Evolutionary conservation across 345 rosid genomes (phyloP), one percentile per base, ranked within the genome.

Genomic region (Psidium friedrichsthalianum): DNA sequence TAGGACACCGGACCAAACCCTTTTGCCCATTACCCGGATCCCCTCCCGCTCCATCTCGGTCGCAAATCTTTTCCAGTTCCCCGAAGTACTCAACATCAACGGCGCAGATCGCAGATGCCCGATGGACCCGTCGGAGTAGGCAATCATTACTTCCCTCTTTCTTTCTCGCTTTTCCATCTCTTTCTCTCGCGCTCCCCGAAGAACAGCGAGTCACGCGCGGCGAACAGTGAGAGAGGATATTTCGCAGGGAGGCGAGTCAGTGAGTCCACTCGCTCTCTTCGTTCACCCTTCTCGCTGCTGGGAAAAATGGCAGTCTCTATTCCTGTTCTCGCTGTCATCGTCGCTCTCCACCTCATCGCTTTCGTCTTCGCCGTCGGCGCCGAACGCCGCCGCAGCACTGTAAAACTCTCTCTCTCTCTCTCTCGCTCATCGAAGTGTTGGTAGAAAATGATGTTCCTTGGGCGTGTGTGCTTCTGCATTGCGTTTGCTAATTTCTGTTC

Each of bases 351-450:
- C 88, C 94, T 94, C 92, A 88, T 97, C 84, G 98, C 98, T 90
- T 97, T 97, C 87, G 94, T 95, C 86, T 89, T 95, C 88, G 98
- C 99, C 88, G 88, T 97, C 85, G 99, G 99, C 47, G 98, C 98
- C 69, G 99, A 96, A 85, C 94, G 94, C 83, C 98, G 99, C 89
- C 99, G 99, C 53, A 94, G 98, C 96, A 88, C 89, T 11, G 99
- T 97, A 92, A 5, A n/a, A 56, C 42, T 8, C 83, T 54, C 83
- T 82, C 44, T 42, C 85, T 47, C 84, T 49, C 84, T 84, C 27
- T 27, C 54, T 27, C 25, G 86, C 7, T 47, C 3, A 2, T 4
- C 21, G 20, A 29, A 61, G 74, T 29, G 29, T 59, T 61, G 21
- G 8, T 6, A 15, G 42, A 1, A 15, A 1, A 40, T 2, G 74